These are phyloP conservation scores for Linum tenue DNA, from an alignment of 345 rosid species.

Conservation along the genomic window DNA sequence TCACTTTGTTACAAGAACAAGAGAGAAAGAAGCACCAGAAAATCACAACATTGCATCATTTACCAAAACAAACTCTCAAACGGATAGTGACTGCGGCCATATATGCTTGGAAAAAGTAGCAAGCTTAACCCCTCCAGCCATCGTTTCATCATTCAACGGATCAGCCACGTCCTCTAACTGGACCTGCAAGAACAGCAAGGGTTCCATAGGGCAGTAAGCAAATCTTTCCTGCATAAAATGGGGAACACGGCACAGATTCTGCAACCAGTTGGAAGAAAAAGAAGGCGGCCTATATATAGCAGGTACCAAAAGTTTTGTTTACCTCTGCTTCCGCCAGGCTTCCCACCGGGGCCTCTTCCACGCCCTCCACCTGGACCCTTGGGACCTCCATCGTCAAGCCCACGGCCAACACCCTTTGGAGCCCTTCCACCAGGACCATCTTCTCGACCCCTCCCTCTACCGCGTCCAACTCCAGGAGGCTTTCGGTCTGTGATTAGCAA, in stretches of 20 bases:
- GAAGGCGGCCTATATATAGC: too few species aligned
- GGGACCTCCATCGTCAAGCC: slow-evolving; percentile 51
- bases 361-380: slow-evolving; percentile 60
- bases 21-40: too few species aligned
- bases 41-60: too few species aligned
- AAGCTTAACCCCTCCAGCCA: too few species aligned
- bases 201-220: too few species aligned
- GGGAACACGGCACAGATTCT: neutral
- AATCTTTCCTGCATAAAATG: too few species aligned
- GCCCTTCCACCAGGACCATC: slow-evolving; percentile 52
- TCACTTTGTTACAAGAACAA: too few species aligned
- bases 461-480: slow-evolving; percentile 77
- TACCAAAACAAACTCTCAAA: too few species aligned
- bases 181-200: slow-evolving; percentile 30
- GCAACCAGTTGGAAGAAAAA: too few species aligned
- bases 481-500: slow-evolving; percentile 39
- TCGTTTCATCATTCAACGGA: neutral
- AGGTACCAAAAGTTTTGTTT: neutral
- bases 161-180: slow-evolving; percentile 55
- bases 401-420: slow-evolving; percentile 51
- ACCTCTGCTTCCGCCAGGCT: slow-evolving; percentile 40
- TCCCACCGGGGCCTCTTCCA: slow-evolving; percentile 59
- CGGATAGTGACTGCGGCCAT: too few species aligned
- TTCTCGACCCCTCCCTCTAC: slow-evolving; percentile 82
- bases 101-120: too few species aligned